Evolutionary conservation across 352 stramenopile species (phyloP), one percentile per base, ranked within the genome.

Genomic region (Peronosclerospora sorghi): DNA sequence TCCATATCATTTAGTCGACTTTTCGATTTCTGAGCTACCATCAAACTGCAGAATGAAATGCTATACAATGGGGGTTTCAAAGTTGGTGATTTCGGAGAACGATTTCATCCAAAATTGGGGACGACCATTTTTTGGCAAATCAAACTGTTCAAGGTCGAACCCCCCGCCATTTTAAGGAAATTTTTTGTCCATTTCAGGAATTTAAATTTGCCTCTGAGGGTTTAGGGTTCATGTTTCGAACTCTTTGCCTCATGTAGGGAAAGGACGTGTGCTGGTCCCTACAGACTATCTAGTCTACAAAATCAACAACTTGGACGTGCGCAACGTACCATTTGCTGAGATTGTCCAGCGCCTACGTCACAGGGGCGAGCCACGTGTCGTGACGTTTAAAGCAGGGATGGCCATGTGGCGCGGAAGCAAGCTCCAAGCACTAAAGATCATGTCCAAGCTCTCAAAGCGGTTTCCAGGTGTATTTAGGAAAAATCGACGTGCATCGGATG

Each of bases 21-120:
- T 23, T 90, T 80, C 44, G 78, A 90, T 62, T 90, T 90, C 49
- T 71, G 86, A 50, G 67, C 76, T 35, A 85, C 63, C 18, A n/a
- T n/a, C n/a, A n/a, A n/a, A n/a, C n/a, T n/a, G n/a, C n/a, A n/a
- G n/a, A n/a, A n/a, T n/a, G n/a, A n/a, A n/a, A n/a, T n/a, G n/a
- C n/a, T n/a, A n/a, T n/a, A n/a, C n/a, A n/a, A n/a, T n/a, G n/a
- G n/a, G n/a, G n/a, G n/a, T n/a, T n/a, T n/a, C n/a, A n/a, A n/a
- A n/a, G n/a, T n/a, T n/a, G n/a, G n/a, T n/a, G n/a, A n/a, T n/a
- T n/a, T n/a, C n/a, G n/a, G n/a, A n/a, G n/a, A n/a, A n/a, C n/a
- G n/a, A n/a, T n/a, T n/a, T n/a, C n/a, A n/a, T n/a, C n/a, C n/a
- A n/a, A n/a, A n/a, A n/a, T n/a, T n/a, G n/a, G n/a, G n/a, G n/a